Evolutionary conservation across 305 asterid species (phyloP).

Genomic region (Fraxinus sp.): DNA sequence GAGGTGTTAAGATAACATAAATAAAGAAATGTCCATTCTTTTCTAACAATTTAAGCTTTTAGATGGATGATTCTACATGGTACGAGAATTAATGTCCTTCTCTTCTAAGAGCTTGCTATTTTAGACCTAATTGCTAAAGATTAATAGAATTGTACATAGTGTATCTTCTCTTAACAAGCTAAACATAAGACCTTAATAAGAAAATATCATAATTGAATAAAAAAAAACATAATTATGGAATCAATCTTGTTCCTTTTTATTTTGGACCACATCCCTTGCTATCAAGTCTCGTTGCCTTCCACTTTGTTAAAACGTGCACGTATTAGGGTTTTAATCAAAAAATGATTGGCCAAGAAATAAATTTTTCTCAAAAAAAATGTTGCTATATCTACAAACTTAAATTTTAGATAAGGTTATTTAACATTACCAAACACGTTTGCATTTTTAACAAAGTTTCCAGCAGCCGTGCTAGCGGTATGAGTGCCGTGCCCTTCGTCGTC

Average conservation of each 20-base stretch:
- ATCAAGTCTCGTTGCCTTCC: background rate
- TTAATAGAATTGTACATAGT: background rate
- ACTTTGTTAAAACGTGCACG: background rate
- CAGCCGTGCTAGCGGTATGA: slow-evolving; percentile 54
- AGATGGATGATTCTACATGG: background rate
- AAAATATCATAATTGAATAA: background rate
- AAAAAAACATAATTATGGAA: background rate
- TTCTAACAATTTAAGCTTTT: background rate
- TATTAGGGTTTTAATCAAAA: background rate
- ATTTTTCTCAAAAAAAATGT: background rate
- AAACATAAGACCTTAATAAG: background rate
- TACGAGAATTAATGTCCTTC: background rate
- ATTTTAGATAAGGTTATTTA: slow-evolving; percentile 24
- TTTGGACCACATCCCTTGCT: background rate
- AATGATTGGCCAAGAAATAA: background rate
- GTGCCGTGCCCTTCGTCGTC: slow-evolving; percentile 53
- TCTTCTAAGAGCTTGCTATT: background rate
- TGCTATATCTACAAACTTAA: background rate
- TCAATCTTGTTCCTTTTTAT: background rate
- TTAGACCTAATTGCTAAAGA: background rate
- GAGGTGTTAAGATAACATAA: background rate
- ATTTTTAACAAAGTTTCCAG: slow-evolving; percentile 35
- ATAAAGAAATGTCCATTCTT: background rate
- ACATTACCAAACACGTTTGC: slow-evolving; percentile 39
- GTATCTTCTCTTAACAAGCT: background rate